Conservation (phyloP, 1,284 basidiomycete genomes). For the Papiliotrema laurentii region DNA sequence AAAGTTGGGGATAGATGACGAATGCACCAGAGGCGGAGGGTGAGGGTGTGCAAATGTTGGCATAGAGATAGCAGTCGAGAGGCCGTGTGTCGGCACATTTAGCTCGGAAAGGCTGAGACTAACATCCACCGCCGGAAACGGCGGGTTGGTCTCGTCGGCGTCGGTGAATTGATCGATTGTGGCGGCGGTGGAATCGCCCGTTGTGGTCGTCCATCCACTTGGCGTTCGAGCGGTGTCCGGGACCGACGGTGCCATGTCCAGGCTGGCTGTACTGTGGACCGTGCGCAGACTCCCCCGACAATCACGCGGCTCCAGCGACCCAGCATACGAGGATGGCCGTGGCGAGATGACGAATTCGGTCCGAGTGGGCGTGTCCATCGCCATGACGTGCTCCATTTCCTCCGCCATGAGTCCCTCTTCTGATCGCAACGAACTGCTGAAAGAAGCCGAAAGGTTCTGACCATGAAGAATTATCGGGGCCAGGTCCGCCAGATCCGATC, state of each 20-base stretch:
- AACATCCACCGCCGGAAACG: background rate
- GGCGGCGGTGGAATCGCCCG: background rate
- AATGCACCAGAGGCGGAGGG: conserved; percentile 5
- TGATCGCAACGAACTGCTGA: background rate
- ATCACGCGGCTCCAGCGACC: conserved; percentile 1
- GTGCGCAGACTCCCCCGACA: background rate
- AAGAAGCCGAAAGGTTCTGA: background rate
- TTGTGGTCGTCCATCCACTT: background rate
- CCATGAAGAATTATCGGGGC: conserved; percentile 4
- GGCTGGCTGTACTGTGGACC: background rate
- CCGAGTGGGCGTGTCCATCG: conserved; percentile 36
- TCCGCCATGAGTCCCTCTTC: conserved; percentile 17
- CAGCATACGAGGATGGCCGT: conserved; percentile 11
- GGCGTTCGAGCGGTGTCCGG: conserved; percentile 1
- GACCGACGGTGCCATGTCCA: conserved; percentile 6
- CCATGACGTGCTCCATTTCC: conserved; percentile 38
- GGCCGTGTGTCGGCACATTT: background rate
- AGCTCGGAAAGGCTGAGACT: background rate
- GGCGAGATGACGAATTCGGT: conserved; percentile 34
- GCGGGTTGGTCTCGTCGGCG: background rate
- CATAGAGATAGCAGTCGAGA: background rate
- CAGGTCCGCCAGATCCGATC: conserved; percentile 3
- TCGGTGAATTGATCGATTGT: conserved; percentile 4
- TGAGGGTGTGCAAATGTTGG: conserved; percentile 4
- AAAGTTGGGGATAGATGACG: background rate